Conservation (phyloP, 2,329 filamentous ascomycete genomes). For the Akanthomyces lecanii region DNA sequence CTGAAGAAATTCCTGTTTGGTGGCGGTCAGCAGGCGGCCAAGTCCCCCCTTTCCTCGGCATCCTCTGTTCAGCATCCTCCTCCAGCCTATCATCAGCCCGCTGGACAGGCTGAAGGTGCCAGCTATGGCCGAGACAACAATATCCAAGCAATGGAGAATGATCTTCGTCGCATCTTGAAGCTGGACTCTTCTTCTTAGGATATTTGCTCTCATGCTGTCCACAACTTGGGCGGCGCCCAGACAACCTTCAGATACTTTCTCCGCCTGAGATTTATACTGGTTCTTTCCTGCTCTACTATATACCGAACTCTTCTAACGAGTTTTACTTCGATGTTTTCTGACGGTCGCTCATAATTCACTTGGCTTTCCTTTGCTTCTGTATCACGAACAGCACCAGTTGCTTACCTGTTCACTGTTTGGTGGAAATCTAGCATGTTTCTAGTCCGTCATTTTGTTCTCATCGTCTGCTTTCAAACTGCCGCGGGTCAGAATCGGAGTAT, state of each 20-base stretch:
- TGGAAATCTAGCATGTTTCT: slow-evolving; percentile 5
- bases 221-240: not conserved
- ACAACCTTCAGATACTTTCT: not conserved
- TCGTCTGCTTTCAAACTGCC: not conserved
- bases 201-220: not conserved
- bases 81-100: slow-evolving; percentile 2
- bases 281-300: not conserved
- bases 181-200: slow-evolving; percentile 23
- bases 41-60: slow-evolving; percentile 6
- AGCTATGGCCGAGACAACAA: slow-evolving; percentile 27
- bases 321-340: not conserved
- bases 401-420: not conserved
- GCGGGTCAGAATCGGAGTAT: not conserved
- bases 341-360: not conserved
- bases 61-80: not conserved
- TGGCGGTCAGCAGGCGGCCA: slow-evolving; percentile 21
- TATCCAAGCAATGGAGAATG: slow-evolving; percentile 49
- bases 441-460: not conserved
- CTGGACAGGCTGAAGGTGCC: not conserved
- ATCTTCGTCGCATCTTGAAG: slow-evolving; percentile 51
- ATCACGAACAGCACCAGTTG: not conserved
- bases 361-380: slow-evolving; percentile 7
- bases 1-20: slow-evolving; percentile 54
- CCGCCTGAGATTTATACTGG: not conserved
- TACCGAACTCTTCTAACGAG: not conserved